phyloP scores from a whole-genome alignment of 1,139 yeast genomes.

The Candida sp. region DNA sequence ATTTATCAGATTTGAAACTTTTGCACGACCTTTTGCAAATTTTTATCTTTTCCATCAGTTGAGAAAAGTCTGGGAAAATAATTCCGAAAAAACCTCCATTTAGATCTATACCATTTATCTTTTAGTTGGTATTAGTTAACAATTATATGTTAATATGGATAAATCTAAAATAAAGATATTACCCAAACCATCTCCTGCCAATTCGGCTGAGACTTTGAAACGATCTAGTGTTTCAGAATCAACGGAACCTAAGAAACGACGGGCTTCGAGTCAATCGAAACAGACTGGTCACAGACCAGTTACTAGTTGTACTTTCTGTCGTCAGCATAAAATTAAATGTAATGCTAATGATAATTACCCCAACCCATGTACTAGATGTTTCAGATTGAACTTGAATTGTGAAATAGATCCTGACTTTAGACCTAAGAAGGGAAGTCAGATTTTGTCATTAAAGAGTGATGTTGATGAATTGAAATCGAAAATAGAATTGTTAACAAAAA shows the following conservation, averaged over 20 bases:
- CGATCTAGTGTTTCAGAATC: conserved; percentile 7
- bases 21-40: conserved; percentile 10
- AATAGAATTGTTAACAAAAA: conserved; percentile 70
- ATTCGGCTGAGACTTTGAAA: conserved; percentile 2
- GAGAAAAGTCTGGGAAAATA: conserved; percentile 6
- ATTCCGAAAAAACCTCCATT: not conserved
- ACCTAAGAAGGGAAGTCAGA: conserved; percentile 90
- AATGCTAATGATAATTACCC: conserved; percentile 87
- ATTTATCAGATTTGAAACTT: too few species aligned
- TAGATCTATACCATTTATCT: too few species aligned
- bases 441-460: conserved; percentile 79
- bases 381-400: conserved; percentile 74
- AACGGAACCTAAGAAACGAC: conserved; percentile 9
- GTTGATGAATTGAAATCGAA: conserved; percentile 78
- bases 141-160: too few species aligned
- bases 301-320: conserved; percentile 89
- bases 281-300: conserved; percentile 71
- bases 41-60: conserved; percentile 36
- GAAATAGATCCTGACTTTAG: conserved; percentile 90
- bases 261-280: conserved; percentile 13
- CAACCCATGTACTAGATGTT: conserved; percentile 79
- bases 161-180: conserved; percentile 36
- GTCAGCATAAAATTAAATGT: conserved; percentile 93
- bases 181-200: conserved; percentile 24
- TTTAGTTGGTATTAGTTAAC: too few species aligned